Evolutionary conservation across 768 basidiomycete genomes (phyloP).

Genomic region (Agrocybe chaxingu): DNA sequence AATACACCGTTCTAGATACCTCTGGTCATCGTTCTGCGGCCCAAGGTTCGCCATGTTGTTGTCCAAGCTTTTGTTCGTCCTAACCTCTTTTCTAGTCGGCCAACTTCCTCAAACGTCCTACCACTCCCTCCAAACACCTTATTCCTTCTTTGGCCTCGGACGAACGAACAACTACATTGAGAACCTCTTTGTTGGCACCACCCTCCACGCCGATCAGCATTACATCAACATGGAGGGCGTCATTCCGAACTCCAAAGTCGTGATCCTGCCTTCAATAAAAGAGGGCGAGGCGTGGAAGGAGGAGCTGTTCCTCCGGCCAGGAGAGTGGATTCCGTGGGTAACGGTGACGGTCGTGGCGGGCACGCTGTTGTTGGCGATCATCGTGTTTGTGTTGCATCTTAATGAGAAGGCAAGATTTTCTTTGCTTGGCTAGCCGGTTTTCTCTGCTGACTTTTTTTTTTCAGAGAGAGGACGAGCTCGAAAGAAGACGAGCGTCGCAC

Average conservation of each 20-base stretch:
- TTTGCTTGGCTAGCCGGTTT: not conserved
- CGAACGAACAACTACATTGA: conserved; percentile 99
- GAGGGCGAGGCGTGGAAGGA: conserved; percentile 72
- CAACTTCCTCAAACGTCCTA: conserved; percentile 94
- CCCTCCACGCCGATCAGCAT: conserved; percentile 66
- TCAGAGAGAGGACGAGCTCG: conserved; percentile 91
- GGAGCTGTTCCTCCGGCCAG: conserved; percentile 88
- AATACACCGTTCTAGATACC: conserved; percentile 95
- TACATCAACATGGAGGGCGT: conserved; percentile 95
- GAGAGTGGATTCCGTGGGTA: conserved; percentile 98
- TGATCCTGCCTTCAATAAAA: conserved; percentile 77
- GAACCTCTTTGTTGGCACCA: conserved; percentile 95
- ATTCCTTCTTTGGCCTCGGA: conserved; percentile 94
- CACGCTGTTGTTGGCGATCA: conserved; percentile 69
- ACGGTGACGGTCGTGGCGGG: conserved; percentile 81
- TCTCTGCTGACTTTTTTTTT: conserved; percentile 5
- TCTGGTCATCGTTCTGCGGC: conserved; percentile 85
- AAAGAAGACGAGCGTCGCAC: conserved; percentile 84
- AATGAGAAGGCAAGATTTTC: conserved; percentile 78
- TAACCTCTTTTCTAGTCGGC: conserved; percentile 49
- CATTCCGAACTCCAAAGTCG: conserved; percentile 94
- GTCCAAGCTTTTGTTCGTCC: conserved; percentile 4
- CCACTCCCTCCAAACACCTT: conserved; percentile 86
- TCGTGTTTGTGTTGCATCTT: conserved; percentile 84
- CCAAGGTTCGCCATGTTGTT: conserved; percentile 53